These are phyloP conservation scores for Gossypium schwendimanii DNA, from an alignment of 441 rosid genomes.

Conservation along the genomic window DNA sequence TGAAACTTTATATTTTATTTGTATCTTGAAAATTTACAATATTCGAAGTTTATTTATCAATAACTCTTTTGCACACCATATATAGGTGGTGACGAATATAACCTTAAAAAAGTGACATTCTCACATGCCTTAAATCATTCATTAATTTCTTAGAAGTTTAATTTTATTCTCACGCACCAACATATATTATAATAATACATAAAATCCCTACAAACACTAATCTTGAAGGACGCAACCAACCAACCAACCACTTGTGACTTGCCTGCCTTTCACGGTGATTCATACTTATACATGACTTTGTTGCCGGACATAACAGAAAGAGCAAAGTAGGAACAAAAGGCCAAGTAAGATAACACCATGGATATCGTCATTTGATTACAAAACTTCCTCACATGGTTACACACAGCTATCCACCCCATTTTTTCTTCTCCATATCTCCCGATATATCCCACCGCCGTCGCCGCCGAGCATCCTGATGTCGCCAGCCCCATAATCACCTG, in stretches of 20 bases:
- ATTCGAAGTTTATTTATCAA: too few species aligned
- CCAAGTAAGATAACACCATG: conserved; percentile 37
- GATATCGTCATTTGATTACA: conserved; percentile 35
- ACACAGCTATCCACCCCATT: conserved; percentile 37
- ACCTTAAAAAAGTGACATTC: too few species aligned
- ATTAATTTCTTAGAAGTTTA: too few species aligned
- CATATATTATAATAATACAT: neutral
- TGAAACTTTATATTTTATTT: too few species aligned
- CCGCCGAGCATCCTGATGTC: conserved; percentile 52
- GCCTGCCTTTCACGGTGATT: neutral
- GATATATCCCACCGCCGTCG: conserved; percentile 40
- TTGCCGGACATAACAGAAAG: conserved; percentile 30
- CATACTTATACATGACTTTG: conserved; percentile 19
- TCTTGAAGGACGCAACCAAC: neutral
- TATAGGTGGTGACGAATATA: too few species aligned
- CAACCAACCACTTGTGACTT: neutral
- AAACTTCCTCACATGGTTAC: conserved; percentile 34
- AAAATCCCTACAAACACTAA: neutral
- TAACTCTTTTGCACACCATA: too few species aligned
- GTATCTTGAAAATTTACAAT: too few species aligned
- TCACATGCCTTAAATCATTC: too few species aligned
- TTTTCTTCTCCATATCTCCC: conserved; percentile 38
- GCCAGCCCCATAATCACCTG: conserved; percentile 50
- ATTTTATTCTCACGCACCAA: too few species aligned
- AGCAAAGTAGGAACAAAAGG: conserved; percentile 39